Conservation (phyloP, 2,329 filamentous ascomycete species). For the Cucurbitaria berberidis region DNA sequence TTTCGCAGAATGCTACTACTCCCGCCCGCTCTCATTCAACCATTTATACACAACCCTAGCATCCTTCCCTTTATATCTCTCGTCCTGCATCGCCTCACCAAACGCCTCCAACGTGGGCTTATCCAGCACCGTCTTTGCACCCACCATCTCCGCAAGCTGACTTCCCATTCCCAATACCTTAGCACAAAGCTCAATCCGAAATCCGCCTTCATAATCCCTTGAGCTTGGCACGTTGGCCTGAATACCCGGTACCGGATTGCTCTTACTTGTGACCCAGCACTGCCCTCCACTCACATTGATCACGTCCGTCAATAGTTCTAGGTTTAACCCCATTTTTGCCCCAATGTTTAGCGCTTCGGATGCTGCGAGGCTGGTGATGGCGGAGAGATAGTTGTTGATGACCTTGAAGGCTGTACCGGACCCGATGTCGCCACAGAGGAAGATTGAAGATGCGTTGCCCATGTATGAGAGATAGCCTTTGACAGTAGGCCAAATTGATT, state of each 20-base stretch:
- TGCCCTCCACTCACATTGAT: constrained; percentile 89
- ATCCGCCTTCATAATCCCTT: constrained; percentile 49
- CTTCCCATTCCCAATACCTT: constrained; percentile 46
- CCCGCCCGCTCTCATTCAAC: constrained; percentile 41
- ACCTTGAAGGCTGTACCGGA: constrained; percentile 87
- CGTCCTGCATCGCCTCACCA: constrained; percentile 35
- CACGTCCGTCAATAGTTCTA: constrained; percentile 73
- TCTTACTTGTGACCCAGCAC: constrained; percentile 92
- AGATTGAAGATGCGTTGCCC: constrained; percentile 73
- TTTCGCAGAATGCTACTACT: constrained; percentile 8
- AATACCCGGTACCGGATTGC: constrained; percentile 78
- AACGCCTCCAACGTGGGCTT: constrained; percentile 40
- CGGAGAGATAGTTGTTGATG: constrained; percentile 94
- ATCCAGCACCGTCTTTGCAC: constrained; percentile 41
- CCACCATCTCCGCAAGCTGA: constrained; percentile 43
- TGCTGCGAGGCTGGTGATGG: constrained; percentile 82
- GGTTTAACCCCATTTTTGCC: constrained; percentile 64
- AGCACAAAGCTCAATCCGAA: constrained; percentile 42
- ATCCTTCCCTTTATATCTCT: constrained; percentile 40
- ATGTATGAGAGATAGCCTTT: constrained; percentile 75
- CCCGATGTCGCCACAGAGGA: constrained; percentile 83
- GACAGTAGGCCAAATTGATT: constrained; percentile 58
- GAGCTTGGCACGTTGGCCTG: constrained; percentile 47
- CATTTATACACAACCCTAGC: constrained; percentile 43
- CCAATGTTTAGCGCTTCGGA: constrained; percentile 69